Base-by-base conservation (phyloP, 768 basidiomycete species). In the Mycena kentingensis region DNA sequence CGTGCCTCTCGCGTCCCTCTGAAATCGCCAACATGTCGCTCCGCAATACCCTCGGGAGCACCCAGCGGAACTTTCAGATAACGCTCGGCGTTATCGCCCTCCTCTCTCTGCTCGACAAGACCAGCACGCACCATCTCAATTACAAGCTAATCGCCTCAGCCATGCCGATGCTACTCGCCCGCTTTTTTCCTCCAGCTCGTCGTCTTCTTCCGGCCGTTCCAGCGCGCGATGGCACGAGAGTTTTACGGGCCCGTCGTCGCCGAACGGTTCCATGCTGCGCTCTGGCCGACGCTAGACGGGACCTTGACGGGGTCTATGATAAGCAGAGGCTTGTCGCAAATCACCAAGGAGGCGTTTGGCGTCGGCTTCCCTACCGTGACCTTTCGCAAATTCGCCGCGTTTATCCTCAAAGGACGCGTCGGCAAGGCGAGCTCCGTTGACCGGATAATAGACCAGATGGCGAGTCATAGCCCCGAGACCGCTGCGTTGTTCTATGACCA, bases 21-120 rank as follows among this genome's bases (percentile, higher is more conserved):
- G 29, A 53, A 31, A 11, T 47, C 12, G 45, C 35, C 25, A 7
- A 45, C 22, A 31, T 52, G 45, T 38, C 34, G 1, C 18, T 53
- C 22, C 52, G 38, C 1, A 46, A 53, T 22, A 38, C 31, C 29
- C 5, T 13, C 16, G 38, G 46, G 7, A 47, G 45, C 45, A 37
- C 46, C 22, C 28, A 16, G 28, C 45, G 38, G 16, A 47, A 53
- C 38, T 53, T 53, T 21, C 52, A 53, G 31, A 35, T 53, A 5
- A 35, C 47, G 3, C 46, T 47, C n/a, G 34, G 47, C 38, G 47
- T 31, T 8, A 21, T 43, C 10, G 16, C 45, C 4, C 28, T 47
- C 16, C 29, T 53, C 15, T 41, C 34, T 1, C 28, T 35, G 1
- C 37, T 53, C 21, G 22, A 53, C 52, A 53, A 53, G 29, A 47